Conservation (phyloP, 2,329 filamentous ascomycete species). For the Calonectria naviculata region DNA sequence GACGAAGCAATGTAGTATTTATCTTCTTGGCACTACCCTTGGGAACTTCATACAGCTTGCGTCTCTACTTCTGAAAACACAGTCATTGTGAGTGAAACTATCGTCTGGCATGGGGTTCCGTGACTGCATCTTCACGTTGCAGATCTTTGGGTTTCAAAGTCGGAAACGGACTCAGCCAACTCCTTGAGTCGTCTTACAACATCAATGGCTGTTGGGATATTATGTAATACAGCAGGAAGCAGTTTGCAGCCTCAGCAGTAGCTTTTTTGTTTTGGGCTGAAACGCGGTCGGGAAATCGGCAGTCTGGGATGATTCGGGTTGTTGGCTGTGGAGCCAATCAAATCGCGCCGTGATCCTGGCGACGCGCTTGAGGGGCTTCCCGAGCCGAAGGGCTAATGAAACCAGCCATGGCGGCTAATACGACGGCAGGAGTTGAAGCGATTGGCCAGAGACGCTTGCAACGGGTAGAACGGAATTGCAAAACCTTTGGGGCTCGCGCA, state of each 20-base stretch:
- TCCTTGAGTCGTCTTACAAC: background rate
- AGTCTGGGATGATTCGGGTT: background rate
- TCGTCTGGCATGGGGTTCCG: background rate
- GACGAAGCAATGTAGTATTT: background rate
- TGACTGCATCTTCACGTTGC: background rate
- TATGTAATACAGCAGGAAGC: background rate
- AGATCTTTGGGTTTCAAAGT: background rate
- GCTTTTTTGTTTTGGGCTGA: background rate
- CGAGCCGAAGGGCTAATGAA: background rate
- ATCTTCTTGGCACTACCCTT: slow-evolving; percentile 28
- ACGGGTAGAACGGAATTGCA: background rate
- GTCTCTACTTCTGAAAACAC: slow-evolving; percentile 41
- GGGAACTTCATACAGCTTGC: slow-evolving; percentile 2
- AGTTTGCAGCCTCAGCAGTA: background rate
- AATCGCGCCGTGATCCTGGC: background rate
- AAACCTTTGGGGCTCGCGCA: background rate
- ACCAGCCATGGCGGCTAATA: background rate
- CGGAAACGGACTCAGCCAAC: background rate
- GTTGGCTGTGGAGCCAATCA: background rate
- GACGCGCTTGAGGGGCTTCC: background rate
- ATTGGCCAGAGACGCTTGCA: background rate
- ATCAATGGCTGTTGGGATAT: background rate
- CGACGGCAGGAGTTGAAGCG: background rate
- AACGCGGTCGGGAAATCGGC: slow-evolving; percentile 9
- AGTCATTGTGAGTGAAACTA: background rate